Base-by-base conservation (phyloP, 2,329 filamentous ascomycete genomes). In the Botrytis medusae region DNA sequence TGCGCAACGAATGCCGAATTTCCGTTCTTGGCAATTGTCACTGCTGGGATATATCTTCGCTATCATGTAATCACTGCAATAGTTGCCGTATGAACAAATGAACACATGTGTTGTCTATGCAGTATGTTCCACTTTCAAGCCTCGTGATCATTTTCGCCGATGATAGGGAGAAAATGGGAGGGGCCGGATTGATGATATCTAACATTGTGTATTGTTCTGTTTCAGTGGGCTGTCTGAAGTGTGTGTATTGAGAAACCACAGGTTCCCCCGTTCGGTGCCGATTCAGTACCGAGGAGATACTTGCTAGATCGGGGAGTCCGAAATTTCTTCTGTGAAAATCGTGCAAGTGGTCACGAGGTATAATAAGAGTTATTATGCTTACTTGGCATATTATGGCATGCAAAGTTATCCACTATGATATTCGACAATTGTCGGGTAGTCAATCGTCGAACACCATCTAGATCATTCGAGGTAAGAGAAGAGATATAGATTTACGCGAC, bases 1-100 rank as follows among this genome's bases (percentile, higher is more conserved):
- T 29, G 16, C 46, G 22, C 63, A 67, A 67, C 32, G 25, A 40
- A 40, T 67, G 64, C 64, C 64, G 64, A 51, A 40, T 40, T 67
- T 40, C 64, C 64, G 64, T 67, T 54, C 63, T 67, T 67, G 44
- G 63, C 63, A 67, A 6, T 20, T 29, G 40, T 25, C 60, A 29
- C 8, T 18, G 51, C 51, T 57, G 29, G 51, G 51, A 57, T 57
- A 57, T 9, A 57, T 29, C 14, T 29, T 57, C 51, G n/a, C 37
- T 29, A 44, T 63, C 37, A 42, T 44, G 40, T 63, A 44, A 63
- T 63, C 16, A 40, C 44, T 22, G n/a, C 40, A 5, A 64, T 42
- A n/a, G 42, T 44, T 22, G 40, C n/a, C 22, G n/a, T 57, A 57
- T 32, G 16, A 29, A 57, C 51, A 57, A 32, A 57, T 57, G 51